Evolutionary conservation across 495 filamentous ascomycete genomes (phyloP).

Genomic region (Polyplosphaeria fusca): DNA sequence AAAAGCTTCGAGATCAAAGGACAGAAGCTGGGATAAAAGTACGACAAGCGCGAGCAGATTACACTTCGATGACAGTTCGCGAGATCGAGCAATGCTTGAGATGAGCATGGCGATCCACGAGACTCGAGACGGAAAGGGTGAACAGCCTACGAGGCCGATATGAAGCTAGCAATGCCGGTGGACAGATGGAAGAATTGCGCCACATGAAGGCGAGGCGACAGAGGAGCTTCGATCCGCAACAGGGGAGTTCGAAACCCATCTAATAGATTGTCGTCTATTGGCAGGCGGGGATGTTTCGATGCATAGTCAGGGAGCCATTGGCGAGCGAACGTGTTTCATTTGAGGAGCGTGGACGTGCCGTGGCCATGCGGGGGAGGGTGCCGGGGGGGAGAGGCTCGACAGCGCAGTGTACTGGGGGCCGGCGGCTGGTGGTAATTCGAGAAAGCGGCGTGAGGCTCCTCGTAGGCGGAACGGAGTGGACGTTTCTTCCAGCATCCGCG

Average conservation of each 20-base stretch:
- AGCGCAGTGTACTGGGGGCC: background rate
- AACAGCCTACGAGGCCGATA: constrained; percentile 5
- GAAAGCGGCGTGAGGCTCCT: constrained; percentile 10
- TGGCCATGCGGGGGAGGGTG: constrained; percentile 1
- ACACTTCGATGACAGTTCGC: too few relatives aligned
- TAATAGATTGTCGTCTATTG: constrained; percentile 29
- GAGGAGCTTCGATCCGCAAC: background rate
- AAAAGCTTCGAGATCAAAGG: too few relatives aligned
- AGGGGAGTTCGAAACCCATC: constrained; percentile 5
- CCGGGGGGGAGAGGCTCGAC: constrained; percentile 20
- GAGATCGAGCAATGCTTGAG: too few relatives aligned
- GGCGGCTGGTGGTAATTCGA: constrained; percentile 20
- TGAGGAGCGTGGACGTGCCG: background rate
- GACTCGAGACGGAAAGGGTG: too few relatives aligned
- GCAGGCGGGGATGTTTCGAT: constrained; percentile 21
- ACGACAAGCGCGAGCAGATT: too few relatives aligned
- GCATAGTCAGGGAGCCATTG: constrained; percentile 3
- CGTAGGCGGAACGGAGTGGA: constrained; percentile 15
- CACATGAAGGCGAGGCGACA: too few relatives aligned
- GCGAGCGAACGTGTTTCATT: constrained; percentile 9
- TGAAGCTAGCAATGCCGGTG: constrained; percentile 20
- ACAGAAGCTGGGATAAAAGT: too few relatives aligned
- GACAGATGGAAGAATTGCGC: constrained; percentile 20
- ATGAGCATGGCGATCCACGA: too few relatives aligned
- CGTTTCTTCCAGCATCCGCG: background rate